Conservation (phyloP, 1,284 basidiomycete genomes). For the Phenoliferia sp. region DNA sequence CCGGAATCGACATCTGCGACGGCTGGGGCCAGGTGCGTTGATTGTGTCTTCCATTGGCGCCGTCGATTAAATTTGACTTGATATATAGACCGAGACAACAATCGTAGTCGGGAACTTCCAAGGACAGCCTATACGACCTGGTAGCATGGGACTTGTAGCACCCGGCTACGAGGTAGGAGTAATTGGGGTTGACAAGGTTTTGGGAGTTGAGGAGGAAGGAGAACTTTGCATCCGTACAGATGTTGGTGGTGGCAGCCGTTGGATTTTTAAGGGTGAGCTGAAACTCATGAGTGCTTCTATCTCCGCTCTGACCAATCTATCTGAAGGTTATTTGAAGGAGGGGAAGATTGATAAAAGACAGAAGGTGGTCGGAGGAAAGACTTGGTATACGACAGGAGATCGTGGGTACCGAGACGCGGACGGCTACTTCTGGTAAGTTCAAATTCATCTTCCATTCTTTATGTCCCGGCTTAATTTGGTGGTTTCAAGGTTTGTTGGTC, state of each 20-base stretch:
- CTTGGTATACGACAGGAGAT: slow-evolving; percentile 30
- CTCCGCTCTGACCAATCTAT: neutral
- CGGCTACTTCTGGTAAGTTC: slow-evolving; percentile 19
- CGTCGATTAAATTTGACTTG: too few relatives aligned
- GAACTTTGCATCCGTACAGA: slow-evolving; percentile 22
- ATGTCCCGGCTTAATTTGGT: neutral
- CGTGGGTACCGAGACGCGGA: slow-evolving; percentile 20
- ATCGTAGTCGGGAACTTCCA: slow-evolving; percentile 23
- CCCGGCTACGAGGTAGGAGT: slow-evolving; percentile 24
- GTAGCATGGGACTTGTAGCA: slow-evolving; percentile 26
- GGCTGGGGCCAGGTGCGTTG: slow-evolving; percentile 17
- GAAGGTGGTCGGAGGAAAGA: slow-evolving; percentile 18
- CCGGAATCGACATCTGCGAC: slow-evolving; percentile 21
- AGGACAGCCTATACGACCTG: slow-evolving; percentile 12
- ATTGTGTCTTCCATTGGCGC: neutral
- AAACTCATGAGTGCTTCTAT: neutral
- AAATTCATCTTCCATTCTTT: neutral
- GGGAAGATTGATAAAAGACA: slow-evolving; percentile 28
- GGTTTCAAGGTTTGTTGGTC: slow-evolving; percentile 14
- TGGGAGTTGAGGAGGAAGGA: slow-evolving; percentile 18
- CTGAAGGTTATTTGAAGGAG: slow-evolving; percentile 27
- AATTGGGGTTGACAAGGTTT: slow-evolving; percentile 17
- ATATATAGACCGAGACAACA: slow-evolving; percentile 19
- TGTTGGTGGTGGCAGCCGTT: slow-evolving; percentile 15
- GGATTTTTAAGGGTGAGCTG: slow-evolving; percentile 30